Evolutionary conservation across 73 alveolate genomes (phyloP), one percentile per base, ranked within the genome.

Genomic region (Stentor coeruleus): DNA sequence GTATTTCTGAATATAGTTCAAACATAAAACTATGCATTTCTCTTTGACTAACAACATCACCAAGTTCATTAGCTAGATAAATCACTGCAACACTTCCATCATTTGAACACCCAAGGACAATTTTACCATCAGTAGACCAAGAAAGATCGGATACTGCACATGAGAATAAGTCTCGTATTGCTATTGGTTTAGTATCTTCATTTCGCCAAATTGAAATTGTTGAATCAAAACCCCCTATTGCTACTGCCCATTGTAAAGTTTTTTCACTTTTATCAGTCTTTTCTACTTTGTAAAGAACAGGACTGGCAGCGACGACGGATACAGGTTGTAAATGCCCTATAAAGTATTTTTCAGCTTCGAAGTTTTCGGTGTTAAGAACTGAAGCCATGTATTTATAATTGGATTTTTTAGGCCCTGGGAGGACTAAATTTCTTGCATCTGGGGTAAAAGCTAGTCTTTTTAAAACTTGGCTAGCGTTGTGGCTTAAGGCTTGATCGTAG

Each of bases 141-240:
- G 79, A 20, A 66, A 66, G n/a, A 33, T 66, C 79, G 37, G 79
- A 20, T 33, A 66, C 79, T 66, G 79, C n/a, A 40, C 79, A 66
- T 1, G 79, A 1, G 37, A 66, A 66, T 20, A 66, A 11, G 37
- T 66, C 79, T 66, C 37, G n/a, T 0, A 66, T 66, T 1, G 37
- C 79, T 0, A 66, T 31, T 20, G 79, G 79, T 2, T 66, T 31
- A 20, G 11, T 33, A 33, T 66, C 79, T 1, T 31, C 39, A 2
- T 33, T 33, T 66, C 33, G n/a, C 79, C 79, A 66, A 33, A 66
- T 20, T 20, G 79, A 66, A 26, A 66, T 31, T 1, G 79, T 40
- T 20, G 79, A 66, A 33, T 66, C 79, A 33, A 28, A 66, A 66
- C 79, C 79, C 15, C 79, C 79, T 66, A 66, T 20, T 26, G 79